These are phyloP conservation scores for Ceratobasidium sp. DNA, from an alignment of 1,284 basidiomycete species.

Conservation along the genomic window DNA sequence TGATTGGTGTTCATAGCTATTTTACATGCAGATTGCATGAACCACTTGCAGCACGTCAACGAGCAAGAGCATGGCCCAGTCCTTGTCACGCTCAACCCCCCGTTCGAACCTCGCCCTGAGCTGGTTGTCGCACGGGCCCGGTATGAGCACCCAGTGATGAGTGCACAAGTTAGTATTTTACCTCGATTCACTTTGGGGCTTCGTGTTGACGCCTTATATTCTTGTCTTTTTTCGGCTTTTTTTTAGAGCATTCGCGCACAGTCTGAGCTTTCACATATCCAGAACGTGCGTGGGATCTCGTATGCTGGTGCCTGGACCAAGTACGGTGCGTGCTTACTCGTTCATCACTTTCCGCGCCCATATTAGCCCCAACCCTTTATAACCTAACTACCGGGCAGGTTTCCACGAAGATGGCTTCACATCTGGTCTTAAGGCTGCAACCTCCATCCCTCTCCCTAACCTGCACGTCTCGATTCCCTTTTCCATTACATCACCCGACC, in stretches of 20 bases:
- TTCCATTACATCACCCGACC: conserved; percentile 27
- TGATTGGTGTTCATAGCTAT: conserved; percentile 39
- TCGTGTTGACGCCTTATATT: neutral
- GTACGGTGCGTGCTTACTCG: conserved; percentile 61
- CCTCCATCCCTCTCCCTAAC: conserved; percentile 14
- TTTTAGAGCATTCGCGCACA: conserved; percentile 66
- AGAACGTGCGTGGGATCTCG: conserved; percentile 73
- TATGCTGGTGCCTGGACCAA: conserved; percentile 85
- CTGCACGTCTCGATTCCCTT: conserved; percentile 22
- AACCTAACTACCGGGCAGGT: conserved; percentile 50
- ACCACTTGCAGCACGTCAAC: conserved; percentile 78
- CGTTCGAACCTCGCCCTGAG: conserved; percentile 68
- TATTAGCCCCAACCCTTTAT: neutral
- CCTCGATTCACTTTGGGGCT: neutral
- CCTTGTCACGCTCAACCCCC: conserved; percentile 83
- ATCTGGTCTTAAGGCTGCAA: conserved; percentile 58
- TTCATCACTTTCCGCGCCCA: conserved; percentile 39
- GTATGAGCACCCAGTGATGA: conserved; percentile 79
- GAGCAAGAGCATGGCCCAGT: conserved; percentile 72
- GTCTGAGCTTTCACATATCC: conserved; percentile 67
- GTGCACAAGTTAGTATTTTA: conserved; percentile 59
- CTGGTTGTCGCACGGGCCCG: conserved; percentile 67
- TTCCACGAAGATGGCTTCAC: conserved; percentile 89
- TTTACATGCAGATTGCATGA: conserved; percentile 74
- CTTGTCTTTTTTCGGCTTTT: neutral